Evolutionary conservation across 106 monocot species (phyloP).

Genomic region (Dioscorea zingiberensis): DNA sequence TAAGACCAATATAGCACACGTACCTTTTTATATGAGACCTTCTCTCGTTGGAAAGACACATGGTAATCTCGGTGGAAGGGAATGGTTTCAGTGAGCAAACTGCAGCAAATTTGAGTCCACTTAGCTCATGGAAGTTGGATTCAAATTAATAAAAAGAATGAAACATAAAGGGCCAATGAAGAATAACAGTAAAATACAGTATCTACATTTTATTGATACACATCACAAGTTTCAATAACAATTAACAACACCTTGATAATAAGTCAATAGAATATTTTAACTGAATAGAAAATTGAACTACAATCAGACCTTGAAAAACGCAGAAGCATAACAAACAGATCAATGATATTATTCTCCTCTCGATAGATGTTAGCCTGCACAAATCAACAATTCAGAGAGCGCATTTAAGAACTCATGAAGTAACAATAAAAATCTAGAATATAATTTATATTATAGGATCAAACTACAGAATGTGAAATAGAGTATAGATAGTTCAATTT

Average conservation of each 20-base stretch:
- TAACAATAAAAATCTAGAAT: too few species aligned
- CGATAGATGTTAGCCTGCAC: slow-evolving; percentile 83
- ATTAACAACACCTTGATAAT: too few species aligned
- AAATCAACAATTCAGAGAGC: background rate
- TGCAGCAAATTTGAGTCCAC: slow-evolving; percentile 22
- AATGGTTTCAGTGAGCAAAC: slow-evolving; percentile 43
- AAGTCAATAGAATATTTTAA: too few species aligned
- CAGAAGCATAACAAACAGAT: slow-evolving; percentile 86
- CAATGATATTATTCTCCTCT: slow-evolving; percentile 76
- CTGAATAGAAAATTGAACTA: background rate
- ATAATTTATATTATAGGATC: too few species aligned
- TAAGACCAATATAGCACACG: slow-evolving; percentile 1
- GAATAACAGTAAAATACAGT: background rate
- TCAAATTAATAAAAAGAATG: background rate
- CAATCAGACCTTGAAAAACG: slow-evolving; percentile 73
- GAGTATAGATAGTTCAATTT: too few species aligned
- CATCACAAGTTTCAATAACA: too few species aligned
- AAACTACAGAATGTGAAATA: too few species aligned
- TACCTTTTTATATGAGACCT: slow-evolving; percentile 39
- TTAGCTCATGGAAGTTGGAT: background rate
- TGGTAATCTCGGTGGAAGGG: slow-evolving; percentile 7
- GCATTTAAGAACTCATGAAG: background rate
- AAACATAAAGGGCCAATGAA: background rate
- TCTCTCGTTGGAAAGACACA: slow-evolving; percentile 24
- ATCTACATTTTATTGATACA: background rate